A percentile compares a stretch with the other conserved stretches of the same genome.
Conservation (phyloP, 2,329 filamentous ascomycete species). For the Aotearoamyces nothofagi region DNA sequence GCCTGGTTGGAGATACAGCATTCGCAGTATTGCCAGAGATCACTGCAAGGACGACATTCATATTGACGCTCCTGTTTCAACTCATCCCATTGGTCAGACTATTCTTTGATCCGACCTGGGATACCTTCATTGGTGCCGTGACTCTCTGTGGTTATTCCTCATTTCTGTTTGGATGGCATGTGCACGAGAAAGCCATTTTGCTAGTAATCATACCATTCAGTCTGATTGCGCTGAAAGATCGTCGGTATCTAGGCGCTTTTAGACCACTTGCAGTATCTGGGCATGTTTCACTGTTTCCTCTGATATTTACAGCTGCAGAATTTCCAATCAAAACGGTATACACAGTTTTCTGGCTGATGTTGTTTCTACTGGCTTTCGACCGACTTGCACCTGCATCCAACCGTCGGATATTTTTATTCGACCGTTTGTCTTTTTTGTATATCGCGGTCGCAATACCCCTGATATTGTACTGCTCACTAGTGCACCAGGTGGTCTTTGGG, state of each 20-base stretch:
- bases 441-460: conserved; percentile 80
- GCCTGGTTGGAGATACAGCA: conserved; percentile 81
- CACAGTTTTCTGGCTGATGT: conserved; percentile 78
- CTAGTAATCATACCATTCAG: conserved; percentile 93
- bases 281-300: conserved; percentile 86
- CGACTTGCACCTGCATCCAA: conserved; percentile 71
- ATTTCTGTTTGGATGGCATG: conserved; percentile 96
- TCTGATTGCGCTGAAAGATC: conserved; percentile 76
- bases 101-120: conserved; percentile 68
- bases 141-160: conserved; percentile 92
- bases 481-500: conserved; percentile 76
- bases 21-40: conserved; percentile 90
- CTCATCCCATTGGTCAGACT: conserved; percentile 67
- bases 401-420: conserved; percentile 73
- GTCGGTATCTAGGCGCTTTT: conserved; percentile 83
- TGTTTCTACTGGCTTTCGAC: conserved; percentile 79
- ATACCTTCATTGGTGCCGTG: conserved; percentile 75
- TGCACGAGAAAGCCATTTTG: conserved; percentile 93
- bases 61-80: conserved; percentile 72
- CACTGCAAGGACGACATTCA: conserved; percentile 64
- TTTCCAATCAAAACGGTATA: conserved; percentile 92
- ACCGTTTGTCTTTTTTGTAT: conserved; percentile 81
- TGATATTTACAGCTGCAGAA: conserved; percentile 82
- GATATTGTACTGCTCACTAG: conserved; percentile 72
- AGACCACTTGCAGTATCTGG: conserved; percentile 82